Base-by-base conservation (phyloP, 202 grass and related monocot genomes). In the Zizania palustris region DNA sequence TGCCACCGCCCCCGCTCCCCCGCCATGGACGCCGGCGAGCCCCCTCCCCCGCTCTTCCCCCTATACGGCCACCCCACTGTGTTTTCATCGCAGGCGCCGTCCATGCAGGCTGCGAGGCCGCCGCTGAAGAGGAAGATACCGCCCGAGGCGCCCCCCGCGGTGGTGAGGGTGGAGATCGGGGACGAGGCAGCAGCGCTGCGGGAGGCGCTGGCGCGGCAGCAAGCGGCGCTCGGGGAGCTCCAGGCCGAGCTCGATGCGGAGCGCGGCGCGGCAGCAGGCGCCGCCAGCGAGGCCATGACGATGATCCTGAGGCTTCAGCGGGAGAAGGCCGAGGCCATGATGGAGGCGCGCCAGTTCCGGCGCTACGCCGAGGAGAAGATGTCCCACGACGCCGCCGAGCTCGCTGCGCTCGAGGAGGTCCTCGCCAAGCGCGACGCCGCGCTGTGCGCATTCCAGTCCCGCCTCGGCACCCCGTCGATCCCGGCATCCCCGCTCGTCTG, bases 261-360 rank as follows among this genome's bases (percentile, higher is more conserved):
- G 88, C 86, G 94, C 45, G 86, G 84, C 41, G 86, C 94, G 1
- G 86, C 91, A 12, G 91, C 88, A 7, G 82, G 88, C 9, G 91
- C 91, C 5, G 88, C 94, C 13, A 83, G 75, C 69, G 91, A 93
- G 76, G 82, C 88, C 57, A 93, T 92, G 86, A 87, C 82, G 9
- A 97, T 97, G 94, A 97, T 97, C 80, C 83, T 90, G 13, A 81
- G 93, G 33, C 88, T 97, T 20, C 93, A 91, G 88, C 85, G 86
- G 11, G 90, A 97, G 74, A 97, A 93, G 85, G 88, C 90, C 34
- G 88, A 97, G 80, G 86, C 84, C 43, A 88, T 89, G 88, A 88
- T 97, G 75, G 88, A 97, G 84, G 81, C 67, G 0, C 87, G 88
- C 44, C 94, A 92, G 75, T 91, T 97, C 84, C 86, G 73, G 11